These are phyloP conservation scores for sweet orange (Citrus sinensis) DNA, from an alignment of 345 rosid species.

Conservation along the genomic window DVS_A1.0 CM039168.1:21675501-21676000, in stretches of 20 bases:
- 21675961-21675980: neutral
- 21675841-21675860: neutral
- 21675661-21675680: neutral
- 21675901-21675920: neutral
- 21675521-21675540: neutral
- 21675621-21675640: neutral
- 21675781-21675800: neutral
- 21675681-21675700: neutral
- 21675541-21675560: slow-evolving; percentile 18
- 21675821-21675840: neutral
- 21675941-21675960: neutral
- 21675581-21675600: slow-evolving; percentile 85
- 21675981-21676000: no score
- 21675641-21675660: neutral
- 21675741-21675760: neutral
- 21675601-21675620: slow-evolving; percentile 29
- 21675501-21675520: neutral
- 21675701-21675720: neutral
- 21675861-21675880: neutral
- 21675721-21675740: neutral
- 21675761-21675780: neutral
- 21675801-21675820: neutral
- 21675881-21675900: neutral
- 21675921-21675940: neutral
- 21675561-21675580: slow-evolving; percentile 92